Percentiles rank a stretch among this genome's conserved stretches.
phyloP scores from a whole-genome alignment of 2,329 filamentous ascomycete genomes.

The Sporothrix dimorphospora region DNA sequence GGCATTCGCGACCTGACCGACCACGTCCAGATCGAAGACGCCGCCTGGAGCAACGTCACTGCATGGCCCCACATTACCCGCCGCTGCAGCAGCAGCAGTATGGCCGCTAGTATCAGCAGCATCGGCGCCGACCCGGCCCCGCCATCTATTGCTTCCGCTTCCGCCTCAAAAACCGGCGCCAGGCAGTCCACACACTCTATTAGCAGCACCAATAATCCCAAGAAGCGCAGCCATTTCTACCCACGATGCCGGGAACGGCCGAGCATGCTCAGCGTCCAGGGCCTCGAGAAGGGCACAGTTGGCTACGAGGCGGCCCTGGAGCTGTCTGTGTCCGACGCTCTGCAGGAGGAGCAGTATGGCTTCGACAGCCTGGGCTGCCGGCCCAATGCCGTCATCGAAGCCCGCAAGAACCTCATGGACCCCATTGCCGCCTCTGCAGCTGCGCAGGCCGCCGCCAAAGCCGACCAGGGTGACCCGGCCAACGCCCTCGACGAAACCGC shows the following conservation, averaged over 20 bases:
- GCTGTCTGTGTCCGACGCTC: slow-evolving; percentile 64
- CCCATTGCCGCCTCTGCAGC: slow-evolving; percentile 42
- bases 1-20: slow-evolving; percentile 66
- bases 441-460: slow-evolving; percentile 2
- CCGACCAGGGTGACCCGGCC: not conserved
- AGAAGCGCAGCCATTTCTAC: slow-evolving; percentile 60
- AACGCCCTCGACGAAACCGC: slow-evolving; percentile 21
- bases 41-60: slow-evolving; percentile 65
- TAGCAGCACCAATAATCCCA: slow-evolving; percentile 32
- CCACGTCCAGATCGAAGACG: slow-evolving; percentile 64
- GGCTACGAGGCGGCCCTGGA: slow-evolving; percentile 71
- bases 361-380: slow-evolving; percentile 60
- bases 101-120: slow-evolving; percentile 36
- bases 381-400: slow-evolving; percentile 58
- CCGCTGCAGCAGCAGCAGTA: slow-evolving; percentile 36
- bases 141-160: not conserved
- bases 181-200: not conserved
- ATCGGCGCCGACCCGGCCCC: not conserved
- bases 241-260: slow-evolving; percentile 64
- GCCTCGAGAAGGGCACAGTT: slow-evolving; percentile 70
- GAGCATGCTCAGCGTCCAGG: slow-evolving; percentile 73
- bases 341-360: slow-evolving; percentile 65
- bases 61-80: slow-evolving; percentile 65
- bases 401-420: slow-evolving; percentile 60
- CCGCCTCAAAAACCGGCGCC: not conserved